Percentiles rank a stretch among this genome's conserved stretches.
phyloP scores from a whole-genome alignment of 805 yeast genomes.

The Lipomyces mesembrius region DNA sequence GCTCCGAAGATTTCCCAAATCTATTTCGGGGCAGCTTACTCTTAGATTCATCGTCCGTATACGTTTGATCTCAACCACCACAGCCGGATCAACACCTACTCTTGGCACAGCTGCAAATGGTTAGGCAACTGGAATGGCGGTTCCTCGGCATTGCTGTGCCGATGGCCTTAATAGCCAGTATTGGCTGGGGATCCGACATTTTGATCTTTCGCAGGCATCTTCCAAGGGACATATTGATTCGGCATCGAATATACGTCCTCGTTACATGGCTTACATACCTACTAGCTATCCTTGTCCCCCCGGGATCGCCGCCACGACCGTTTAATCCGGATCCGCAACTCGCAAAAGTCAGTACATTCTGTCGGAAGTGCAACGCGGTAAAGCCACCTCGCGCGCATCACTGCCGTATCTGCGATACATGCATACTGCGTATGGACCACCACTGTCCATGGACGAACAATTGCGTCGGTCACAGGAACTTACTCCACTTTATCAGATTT shows the following conservation, averaged over 20 bases:
- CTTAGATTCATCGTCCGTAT: neutral
- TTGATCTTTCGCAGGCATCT: slow-evolving; percentile 57
- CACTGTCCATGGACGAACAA: slow-evolving; percentile 94
- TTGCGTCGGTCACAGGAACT: slow-evolving; percentile 80
- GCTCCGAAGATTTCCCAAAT: no score
- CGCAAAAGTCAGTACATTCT: slow-evolving; percentile 55
- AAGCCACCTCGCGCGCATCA: slow-evolving; percentile 89
- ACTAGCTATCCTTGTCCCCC: slow-evolving; percentile 65
- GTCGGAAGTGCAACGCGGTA: slow-evolving; percentile 63
- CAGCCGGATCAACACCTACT: neutral
- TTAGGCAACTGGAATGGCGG: slow-evolving; percentile 28
- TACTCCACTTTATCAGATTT: slow-evolving; percentile 81
- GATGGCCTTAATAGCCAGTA: slow-evolving; percentile 55
- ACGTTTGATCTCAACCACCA: neutral
- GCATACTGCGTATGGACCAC: slow-evolving; percentile 91
- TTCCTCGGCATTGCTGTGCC: slow-evolving; percentile 57
- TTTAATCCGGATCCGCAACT: slow-evolving; percentile 54
- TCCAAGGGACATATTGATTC: slow-evolving; percentile 49
- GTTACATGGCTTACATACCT: slow-evolving; percentile 77
- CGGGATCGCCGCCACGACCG: slow-evolving; percentile 67
- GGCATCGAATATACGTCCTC: slow-evolving; percentile 54
- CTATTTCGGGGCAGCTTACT: no score
- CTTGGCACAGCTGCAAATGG: slow-evolving; percentile 15
- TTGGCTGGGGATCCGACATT: slow-evolving; percentile 68
- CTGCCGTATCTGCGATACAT: slow-evolving; percentile 66